These are phyloP conservation scores for Sapria himalayana DNA, from an alignment of 345 rosid species.

Conservation along the genomic window DNA sequence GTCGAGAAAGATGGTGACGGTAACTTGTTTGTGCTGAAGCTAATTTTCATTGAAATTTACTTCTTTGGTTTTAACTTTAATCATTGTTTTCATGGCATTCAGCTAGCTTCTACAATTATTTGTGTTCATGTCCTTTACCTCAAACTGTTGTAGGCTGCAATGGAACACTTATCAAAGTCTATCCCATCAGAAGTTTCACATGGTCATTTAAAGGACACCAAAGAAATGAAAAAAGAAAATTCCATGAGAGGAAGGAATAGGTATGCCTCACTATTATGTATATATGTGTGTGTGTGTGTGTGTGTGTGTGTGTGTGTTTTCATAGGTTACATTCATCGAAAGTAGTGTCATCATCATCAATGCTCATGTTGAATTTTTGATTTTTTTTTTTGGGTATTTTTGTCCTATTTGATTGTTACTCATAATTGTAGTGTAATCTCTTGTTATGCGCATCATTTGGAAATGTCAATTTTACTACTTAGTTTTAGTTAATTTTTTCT, in stretches of 20 bases:
- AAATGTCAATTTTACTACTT: too few species aligned
- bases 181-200: conserved; percentile 16
- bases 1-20: conserved; percentile 52
- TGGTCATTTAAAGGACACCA: conserved; percentile 22
- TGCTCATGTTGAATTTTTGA: too few species aligned
- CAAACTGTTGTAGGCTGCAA: conserved; percentile 87
- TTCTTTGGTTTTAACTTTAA: conserved; percentile 43
- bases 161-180: conserved; percentile 23
- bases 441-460: too few species aligned
- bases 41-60: conserved; percentile 19
- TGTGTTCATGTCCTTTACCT: conserved; percentile 99
- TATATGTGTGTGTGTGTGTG: too few species aligned
- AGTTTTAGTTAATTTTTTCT: too few species aligned
- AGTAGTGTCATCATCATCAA: too few species aligned
- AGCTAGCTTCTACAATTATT: conserved; percentile 99
- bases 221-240: conserved; percentile 29
- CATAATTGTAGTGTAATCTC: too few species aligned
- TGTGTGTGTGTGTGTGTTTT: too few species aligned
- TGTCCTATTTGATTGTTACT: too few species aligned
- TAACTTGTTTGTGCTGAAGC: conserved; percentile 48
- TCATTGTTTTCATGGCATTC: conserved; percentile 67
- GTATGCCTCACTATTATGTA: too few species aligned
- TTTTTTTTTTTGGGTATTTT: too few species aligned
- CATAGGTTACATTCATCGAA: too few species aligned
- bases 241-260: conserved; percentile 40